phyloP scores from a whole-genome alignment of 306 rosid species.

The Arachis hypogaea region DNA sequence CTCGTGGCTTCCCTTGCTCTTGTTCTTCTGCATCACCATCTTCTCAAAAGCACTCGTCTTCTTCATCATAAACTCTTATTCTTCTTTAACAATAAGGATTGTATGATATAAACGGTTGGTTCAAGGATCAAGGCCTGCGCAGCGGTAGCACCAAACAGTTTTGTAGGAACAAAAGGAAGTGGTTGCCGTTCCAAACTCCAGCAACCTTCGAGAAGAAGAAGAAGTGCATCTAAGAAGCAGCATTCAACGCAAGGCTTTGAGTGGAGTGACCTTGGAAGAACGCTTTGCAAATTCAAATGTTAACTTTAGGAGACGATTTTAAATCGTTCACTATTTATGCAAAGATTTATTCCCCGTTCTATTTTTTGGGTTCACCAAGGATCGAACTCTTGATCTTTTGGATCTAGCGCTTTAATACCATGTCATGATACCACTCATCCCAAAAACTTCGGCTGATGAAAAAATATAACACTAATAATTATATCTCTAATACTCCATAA shows the following conservation, averaged over 20 bases:
- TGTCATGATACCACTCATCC: no score
- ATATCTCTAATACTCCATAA: no score
- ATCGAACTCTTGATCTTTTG: no score
- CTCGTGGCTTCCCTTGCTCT: conserved; percentile 23
- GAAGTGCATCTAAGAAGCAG: conserved; percentile 45
- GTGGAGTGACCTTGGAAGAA: background rate
- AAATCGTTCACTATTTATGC: no score
- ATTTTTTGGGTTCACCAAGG: no score
- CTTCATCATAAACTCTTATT: background rate
- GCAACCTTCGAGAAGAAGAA: conserved; percentile 27
- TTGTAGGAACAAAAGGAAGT: conserved; percentile 42
- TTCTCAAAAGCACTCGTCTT: conserved; percentile 29
- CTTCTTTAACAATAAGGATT: no score
- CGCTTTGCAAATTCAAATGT: background rate
- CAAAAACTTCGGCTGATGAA: no score
- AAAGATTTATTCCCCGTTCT: no score
- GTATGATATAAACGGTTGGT: background rate
- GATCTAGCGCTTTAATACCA: no score
- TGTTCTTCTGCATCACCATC: conserved; percentile 38
- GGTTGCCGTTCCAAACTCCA: background rate
- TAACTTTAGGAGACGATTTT: no score
- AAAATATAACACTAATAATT: no score
- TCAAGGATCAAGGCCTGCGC: conserved; percentile 47
- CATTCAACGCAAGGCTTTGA: conserved; percentile 36
- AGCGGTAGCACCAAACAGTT: conserved; percentile 43